Evolutionary conservation across 352 stramenopile genomes (phyloP), one percentile per base, ranked within the genome.

Genomic region (Phytopythium boreale): DNA sequence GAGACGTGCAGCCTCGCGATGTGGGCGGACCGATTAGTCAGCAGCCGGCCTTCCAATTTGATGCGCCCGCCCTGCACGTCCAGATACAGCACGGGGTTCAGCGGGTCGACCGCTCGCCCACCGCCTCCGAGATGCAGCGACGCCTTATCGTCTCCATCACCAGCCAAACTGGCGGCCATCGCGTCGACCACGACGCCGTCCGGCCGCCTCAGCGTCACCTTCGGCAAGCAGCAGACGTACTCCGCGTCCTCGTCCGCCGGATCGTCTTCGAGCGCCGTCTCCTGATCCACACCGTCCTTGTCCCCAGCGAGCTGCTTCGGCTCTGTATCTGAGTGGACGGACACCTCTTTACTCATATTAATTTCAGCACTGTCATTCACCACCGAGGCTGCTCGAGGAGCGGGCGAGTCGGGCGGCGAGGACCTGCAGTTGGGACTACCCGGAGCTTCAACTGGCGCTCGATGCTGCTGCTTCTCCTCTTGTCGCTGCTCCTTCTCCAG

Each of bases 151-250:
- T 2, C 36, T 26, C 19, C 22, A 5, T 29, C n/a, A 14, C 14
- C 37, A 49, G 20, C 15, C n/a, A 46, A 22, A n/a, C 24, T 49
- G 3, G 53, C 34, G 2, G 53, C 53, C 31, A 60, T 36, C 34
- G 50, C 36, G 36, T 60, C 53, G 20, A 60, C 17, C 0, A 22
- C 2, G 7, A 10, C 24, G 7, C 36, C 34, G 31, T 49, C 53
- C 19, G n/a, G 5, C 9, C 34, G 29, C 34, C n/a, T 29, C 19
- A 60, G 34, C 53, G 37, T 43, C 53, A 60, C 53, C 36, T 19
- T 60, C 6, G 53, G 53, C n/a, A 60, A 36, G 36, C 53, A 60
- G 17, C n/a, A 60, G 6, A 60, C 36, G 34, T 34, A 60, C 34
- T 60, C 15, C 1, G 26, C 52, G 52, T 17, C 52, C 4, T 44